Percentiles rank a stretch among this genome's conserved stretches.
Conservation (phyloP, 192 early-diverging fungal species). For the Coemansia sp. region DNA sequence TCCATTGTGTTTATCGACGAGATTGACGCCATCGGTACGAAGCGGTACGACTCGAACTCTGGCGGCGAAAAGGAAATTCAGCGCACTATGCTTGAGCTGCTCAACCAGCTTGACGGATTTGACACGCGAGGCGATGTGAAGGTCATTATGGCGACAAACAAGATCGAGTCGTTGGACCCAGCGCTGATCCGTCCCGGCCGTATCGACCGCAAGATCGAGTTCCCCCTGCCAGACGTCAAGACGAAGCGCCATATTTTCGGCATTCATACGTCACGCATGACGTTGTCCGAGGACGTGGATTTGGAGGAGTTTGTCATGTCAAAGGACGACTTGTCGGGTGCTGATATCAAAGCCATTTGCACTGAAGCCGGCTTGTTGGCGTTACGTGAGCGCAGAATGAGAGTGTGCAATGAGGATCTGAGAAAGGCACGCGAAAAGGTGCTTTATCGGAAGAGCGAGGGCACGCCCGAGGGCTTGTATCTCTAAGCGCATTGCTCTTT, state of each 20-base stretch:
- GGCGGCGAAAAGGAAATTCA: slow-evolving; percentile 88
- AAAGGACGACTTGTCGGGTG: slow-evolving; percentile 98
- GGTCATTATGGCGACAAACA: slow-evolving; percentile 99
- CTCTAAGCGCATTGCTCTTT: slow-evolving; percentile 53
- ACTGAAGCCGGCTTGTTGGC: slow-evolving; percentile 98
- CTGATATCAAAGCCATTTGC: slow-evolving; percentile 99
- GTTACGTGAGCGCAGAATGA: slow-evolving; percentile 97
- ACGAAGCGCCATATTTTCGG: slow-evolving; percentile 97
- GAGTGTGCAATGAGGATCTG: slow-evolving; percentile 95
- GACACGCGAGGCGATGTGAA: slow-evolving; percentile 95
- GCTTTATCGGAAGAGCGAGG: slow-evolving; percentile 96
- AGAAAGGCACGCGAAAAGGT: slow-evolving; percentile 99
- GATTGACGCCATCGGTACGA: slow-evolving; percentile 77
- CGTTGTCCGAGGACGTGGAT: slow-evolving; percentile 92
- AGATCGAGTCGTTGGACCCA: slow-evolving; percentile 95
- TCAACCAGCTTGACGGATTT: slow-evolving; percentile 98
- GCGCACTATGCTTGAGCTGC: slow-evolving; percentile 60
- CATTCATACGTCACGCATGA: slow-evolving; percentile 95
- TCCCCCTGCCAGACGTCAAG: slow-evolving; percentile 95
- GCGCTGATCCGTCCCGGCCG: slow-evolving; percentile 95
- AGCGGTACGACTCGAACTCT: slow-evolving; percentile 93
- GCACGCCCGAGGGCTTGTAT: slow-evolving; percentile 95
- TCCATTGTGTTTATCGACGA: slow-evolving; percentile 82
- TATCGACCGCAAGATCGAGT: slow-evolving; percentile 99
- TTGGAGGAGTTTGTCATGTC: slow-evolving; percentile 99